Evolutionary conservation across 208 protist genomes (phyloP).

Genomic region (Phytomonas sp.): DNA sequence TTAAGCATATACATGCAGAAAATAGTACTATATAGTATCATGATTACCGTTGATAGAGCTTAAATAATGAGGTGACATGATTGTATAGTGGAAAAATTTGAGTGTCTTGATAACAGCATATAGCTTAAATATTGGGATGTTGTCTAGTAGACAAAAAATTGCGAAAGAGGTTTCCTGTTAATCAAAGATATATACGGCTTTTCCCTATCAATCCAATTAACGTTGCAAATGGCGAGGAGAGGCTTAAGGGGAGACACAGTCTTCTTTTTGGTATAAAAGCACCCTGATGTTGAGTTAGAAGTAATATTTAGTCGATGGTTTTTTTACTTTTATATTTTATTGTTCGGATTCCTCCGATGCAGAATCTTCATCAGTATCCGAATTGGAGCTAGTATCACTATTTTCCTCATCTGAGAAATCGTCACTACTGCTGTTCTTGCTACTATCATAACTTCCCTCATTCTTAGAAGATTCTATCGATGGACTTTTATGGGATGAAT

Average conservation of each 20-base stretch:
- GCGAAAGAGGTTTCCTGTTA: neutral
- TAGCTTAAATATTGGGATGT: neutral
- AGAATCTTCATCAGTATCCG: conserved; percentile 5
- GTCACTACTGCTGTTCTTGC: conserved; percentile 10
- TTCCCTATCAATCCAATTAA: neutral
- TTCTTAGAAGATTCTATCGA: neutral
- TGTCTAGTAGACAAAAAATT: neutral
- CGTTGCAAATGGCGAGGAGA: neutral
- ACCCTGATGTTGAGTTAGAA: neutral
- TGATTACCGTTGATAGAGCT: neutral
- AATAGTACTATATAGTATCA: neutral
- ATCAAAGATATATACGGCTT: neutral
- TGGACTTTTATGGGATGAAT: neutral
- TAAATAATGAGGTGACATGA: neutral
- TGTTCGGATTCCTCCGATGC: conserved; percentile 3
- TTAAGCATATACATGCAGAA: neutral
- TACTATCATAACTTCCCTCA: neutral
- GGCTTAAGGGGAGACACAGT: neutral
- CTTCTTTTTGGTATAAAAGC: conserved; percentile 6
- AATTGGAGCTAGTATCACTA: neutral
- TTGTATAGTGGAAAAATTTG: neutral
- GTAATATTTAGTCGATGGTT: neutral
- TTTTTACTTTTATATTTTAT: conserved; percentile 7
- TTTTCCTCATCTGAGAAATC: conserved; percentile 26
- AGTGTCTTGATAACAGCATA: neutral